Evolutionary conservation across 495 filamentous ascomycete genomes (phyloP), one percentile per base, ranked within the genome.

Genomic region (Podospora didyma): DNA sequence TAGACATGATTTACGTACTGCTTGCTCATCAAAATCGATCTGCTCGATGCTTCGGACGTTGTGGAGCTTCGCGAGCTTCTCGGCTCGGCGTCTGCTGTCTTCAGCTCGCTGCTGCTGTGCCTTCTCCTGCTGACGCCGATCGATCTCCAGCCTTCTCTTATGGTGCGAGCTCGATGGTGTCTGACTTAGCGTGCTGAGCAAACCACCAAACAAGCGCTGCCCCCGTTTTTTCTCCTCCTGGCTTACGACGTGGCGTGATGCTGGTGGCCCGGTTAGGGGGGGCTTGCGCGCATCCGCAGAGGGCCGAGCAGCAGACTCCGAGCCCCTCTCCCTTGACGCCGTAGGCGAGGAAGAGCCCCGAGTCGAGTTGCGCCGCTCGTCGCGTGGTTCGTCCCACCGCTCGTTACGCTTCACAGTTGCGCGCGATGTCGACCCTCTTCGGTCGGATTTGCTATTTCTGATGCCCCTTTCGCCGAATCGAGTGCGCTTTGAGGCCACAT

Each of bases 171-270:
- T 79, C 39, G 89, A 83, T 62, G 82, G 77, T 46, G 82, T 89
- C 77, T 94, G 89, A 68, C 89, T 93, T 56, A 97, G 83, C 51
- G 91, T 93, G 68, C 87, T 90, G 62, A 96, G 76, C 62, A 96
- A 73, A 50, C 86, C 90, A 51, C 94, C 94, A 74, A 97, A 96
- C 65, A 98, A 80, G 51, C 94, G 81, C 76, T 89, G 87, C 44
- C 89, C 91, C 12, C 94, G 88, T 64, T 88, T 89, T 69, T 87
- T 90, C 66, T 97, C 92, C 58, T 96, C 90, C 54, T 83, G 73
- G 31, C 74, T 78, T 28, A 79, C 73, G 54, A 79, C 81, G 59
- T 63, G 75, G 51, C 67, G 52, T 16, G 1, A 12, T 22, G 7
- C 48, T 11, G 42, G 23, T 14, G 49, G 24, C n/a, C n/a, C n/a